Conservation (phyloP, 768 basidiomycete genomes). For the Suillus spraguei region DNA sequence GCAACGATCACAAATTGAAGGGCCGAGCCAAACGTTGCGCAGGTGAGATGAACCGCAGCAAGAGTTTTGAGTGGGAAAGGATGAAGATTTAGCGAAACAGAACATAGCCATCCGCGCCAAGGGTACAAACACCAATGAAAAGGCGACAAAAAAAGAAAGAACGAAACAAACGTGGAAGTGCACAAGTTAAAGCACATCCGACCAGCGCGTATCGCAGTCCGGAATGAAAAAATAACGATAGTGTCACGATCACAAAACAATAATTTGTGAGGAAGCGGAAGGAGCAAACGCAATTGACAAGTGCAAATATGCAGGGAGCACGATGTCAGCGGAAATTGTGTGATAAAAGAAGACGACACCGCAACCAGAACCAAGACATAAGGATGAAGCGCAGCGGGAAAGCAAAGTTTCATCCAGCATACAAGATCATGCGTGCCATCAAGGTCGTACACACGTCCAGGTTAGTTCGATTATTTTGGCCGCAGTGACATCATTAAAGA, state of each 20-base stretch:
- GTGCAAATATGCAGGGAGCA: neutral
- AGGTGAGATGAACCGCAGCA: neutral
- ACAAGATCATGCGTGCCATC: conserved; percentile 1
- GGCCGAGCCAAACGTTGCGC: neutral
- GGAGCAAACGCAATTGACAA: neutral
- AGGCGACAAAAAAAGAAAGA: neutral
- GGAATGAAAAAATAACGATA: neutral
- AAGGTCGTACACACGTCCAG: neutral
- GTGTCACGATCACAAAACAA: neutral
- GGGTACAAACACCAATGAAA: neutral
- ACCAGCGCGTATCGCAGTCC: neutral
- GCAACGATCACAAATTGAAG: too few species aligned
- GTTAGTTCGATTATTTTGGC: neutral
- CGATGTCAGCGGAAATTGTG: conserved; percentile 9
- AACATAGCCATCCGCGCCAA: conserved; percentile 4
- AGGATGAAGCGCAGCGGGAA: neutral
- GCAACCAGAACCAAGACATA: neutral
- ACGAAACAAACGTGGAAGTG: neutral
- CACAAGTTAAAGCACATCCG: neutral
- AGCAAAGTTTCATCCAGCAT: neutral
- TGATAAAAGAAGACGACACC: neutral
- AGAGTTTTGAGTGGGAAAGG: neutral
- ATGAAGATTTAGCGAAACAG: neutral
- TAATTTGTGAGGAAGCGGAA: neutral
- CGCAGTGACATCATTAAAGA: neutral